Evolutionary conservation across 768 basidiomycete species (phyloP), one percentile per base, ranked within the genome.

Genomic region (Agaricus bisporus): DNA sequence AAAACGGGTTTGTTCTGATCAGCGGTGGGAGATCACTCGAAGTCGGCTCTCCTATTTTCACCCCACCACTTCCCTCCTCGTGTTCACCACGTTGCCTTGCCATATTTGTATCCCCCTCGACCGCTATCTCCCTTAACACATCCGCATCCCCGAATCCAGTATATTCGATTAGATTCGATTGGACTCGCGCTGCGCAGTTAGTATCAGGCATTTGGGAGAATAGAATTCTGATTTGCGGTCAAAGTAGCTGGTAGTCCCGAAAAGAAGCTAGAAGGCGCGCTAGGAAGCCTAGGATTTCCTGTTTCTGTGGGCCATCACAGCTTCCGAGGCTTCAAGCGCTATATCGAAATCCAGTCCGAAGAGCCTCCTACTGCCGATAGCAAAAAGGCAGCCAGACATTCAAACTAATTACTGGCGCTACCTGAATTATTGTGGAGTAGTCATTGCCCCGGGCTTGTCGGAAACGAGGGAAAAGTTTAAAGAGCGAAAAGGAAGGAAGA

Each of bases 1-100:
- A 54, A 54, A 10, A 17, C 17, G 3, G 22, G 29, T 54, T 37
- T 47, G 46, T 54, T 54, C 53, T 54, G 47, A 54, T 54, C 53
- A 54, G 32, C 25, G 20, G 37, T 28, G 6, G 32, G 32, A 22
- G 17, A 12, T 29, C 17, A 39, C 18, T 15, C 29, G 18, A 14
- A 17, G 38, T 17, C 17, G 15, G 10, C 18, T 18, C 38, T 7
- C 46, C 46, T 36, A 54, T 48, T 48, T 41, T 48, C 29, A 41
- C 11, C 28, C 20, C 17, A 43, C 18, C 22, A 11, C 17, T 26
- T 22, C 53, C 53, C 53, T 43, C 53, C 53, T 54, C 53, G 53
- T 54, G 53, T 48, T 41, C 46, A 48, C 38, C 53, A 54, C 53
- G 53, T 48, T 48, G 53, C 42, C 47, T 54, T 54, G 41, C 53